phyloP scores from a whole-genome alignment of 2,329 filamentous ascomycete genomes.

The Trichoderma atrobrunneum region DNA sequence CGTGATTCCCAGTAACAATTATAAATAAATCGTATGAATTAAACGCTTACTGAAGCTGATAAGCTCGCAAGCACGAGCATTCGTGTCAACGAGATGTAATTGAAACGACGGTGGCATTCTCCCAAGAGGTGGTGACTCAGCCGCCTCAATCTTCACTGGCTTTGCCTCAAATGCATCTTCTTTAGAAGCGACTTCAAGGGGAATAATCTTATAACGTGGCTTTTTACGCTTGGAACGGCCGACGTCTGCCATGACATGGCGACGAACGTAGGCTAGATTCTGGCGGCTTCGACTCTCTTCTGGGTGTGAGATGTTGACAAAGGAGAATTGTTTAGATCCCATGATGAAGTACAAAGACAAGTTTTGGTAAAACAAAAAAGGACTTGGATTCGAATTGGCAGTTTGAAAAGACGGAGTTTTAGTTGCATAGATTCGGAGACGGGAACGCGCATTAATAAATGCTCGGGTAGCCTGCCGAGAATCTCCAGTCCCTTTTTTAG shows the following conservation, averaged over 20 bases:
- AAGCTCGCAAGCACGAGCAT: not conserved
- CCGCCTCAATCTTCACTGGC: not conserved
- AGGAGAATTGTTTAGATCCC: not conserved
- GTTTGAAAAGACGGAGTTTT: not conserved
- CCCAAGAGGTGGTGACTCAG: not conserved
- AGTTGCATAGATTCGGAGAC: not conserved
- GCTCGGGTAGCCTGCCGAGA: not conserved
- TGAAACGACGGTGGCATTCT: constrained; percentile 8
- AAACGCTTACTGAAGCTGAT: not conserved
- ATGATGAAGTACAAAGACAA: not conserved
- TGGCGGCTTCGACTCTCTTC: not conserved
- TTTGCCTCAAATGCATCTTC: not conserved
- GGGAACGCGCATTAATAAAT: not conserved
- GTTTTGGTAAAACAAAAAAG: not conserved
- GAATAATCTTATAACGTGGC: not conserved
- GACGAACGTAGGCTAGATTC: not conserved
- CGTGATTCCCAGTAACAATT: not conserved
- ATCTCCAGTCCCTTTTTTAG: not conserved
- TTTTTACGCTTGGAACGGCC: constrained; percentile 1
- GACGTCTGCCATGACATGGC: constrained; percentile 8
- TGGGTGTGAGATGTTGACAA: constrained; percentile 3
- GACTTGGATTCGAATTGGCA: not conserved
- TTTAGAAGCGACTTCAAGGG: not conserved
- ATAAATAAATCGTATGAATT: rapidly evolving
- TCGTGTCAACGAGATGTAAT: not conserved